Conservation (phyloP, 2,329 filamentous ascomycete genomes). For the Aspergillus uvarum region DNA sequence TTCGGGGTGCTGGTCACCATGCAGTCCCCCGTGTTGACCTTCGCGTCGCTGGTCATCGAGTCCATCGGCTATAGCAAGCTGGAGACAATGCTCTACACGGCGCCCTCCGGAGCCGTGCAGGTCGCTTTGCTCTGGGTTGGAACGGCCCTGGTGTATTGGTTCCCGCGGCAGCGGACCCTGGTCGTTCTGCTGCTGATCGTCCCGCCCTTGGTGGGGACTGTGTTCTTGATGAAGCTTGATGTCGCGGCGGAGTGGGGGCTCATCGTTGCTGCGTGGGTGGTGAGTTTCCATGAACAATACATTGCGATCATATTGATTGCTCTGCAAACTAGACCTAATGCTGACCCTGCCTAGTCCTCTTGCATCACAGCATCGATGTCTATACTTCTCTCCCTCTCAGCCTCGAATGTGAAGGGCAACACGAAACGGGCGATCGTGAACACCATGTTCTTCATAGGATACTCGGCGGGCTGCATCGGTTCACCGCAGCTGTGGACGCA, state of each 20-base stretch:
- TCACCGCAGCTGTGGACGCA: constrained; percentile 50
- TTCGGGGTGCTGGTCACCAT: constrained; percentile 51
- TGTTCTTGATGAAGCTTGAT: constrained; percentile 47
- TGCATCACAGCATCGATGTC: constrained; percentile 47
- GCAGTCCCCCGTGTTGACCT: constrained; percentile 50
- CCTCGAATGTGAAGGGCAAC: constrained; percentile 54
- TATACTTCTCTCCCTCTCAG: constrained; percentile 46
- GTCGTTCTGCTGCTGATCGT: too few relatives aligned
- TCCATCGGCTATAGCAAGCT: too few relatives aligned
- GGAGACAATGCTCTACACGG: too few relatives aligned
- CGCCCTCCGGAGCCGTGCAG: too few relatives aligned
- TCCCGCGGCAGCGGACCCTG: too few relatives aligned
- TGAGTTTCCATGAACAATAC: too few relatives aligned
- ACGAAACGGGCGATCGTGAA: constrained; percentile 52
- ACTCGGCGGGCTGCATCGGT: constrained; percentile 49
- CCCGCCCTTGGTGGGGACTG: constrained; percentile 45
- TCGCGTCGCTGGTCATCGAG: constrained; percentile 52
- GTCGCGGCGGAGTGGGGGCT: constrained; percentile 51
- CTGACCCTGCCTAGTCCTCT: constrained; percentile 31
- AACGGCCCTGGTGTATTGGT: too few relatives aligned
- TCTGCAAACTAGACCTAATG: too few relatives aligned
- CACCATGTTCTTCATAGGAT: constrained; percentile 53
- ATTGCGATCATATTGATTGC: too few relatives aligned
- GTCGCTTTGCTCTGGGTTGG: too few relatives aligned
- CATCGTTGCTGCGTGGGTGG: constrained; percentile 44